A percentile compares a stretch with the other conserved stretches of the same genome.
phyloP scores from a whole-genome alignment of 2,329 filamentous ascomycete genomes.

The Penicillium psychrosexuale region DNA sequence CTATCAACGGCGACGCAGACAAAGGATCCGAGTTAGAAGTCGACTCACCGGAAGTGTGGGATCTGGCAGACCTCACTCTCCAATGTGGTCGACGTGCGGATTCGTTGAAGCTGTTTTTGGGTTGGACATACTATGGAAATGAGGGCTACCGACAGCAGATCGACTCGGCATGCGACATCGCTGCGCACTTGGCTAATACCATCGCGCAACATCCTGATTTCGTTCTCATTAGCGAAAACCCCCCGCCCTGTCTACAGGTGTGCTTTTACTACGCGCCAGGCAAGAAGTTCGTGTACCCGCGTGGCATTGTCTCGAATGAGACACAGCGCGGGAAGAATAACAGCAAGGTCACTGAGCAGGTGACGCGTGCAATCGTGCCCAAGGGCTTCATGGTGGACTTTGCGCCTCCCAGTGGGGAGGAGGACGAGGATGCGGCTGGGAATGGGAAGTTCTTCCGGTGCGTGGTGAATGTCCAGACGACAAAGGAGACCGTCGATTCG shows the following conservation, averaged over 20 bases:
- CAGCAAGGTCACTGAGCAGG: conserved; percentile 53
- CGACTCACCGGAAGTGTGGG: conserved; percentile 65
- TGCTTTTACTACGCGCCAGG: conserved; percentile 82
- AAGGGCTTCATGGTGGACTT: conserved; percentile 69
- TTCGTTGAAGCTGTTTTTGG: conserved; percentile 78
- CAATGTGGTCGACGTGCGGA: conserved; percentile 90
- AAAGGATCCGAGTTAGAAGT: conserved; percentile 24
- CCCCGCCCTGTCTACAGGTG: conserved; percentile 85
- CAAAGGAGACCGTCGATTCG: conserved; percentile 59
- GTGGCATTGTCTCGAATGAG: conserved; percentile 34
- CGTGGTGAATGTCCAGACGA: conserved; percentile 64
- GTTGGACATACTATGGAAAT: conserved; percentile 85
- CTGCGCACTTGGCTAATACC: conserved; percentile 63
- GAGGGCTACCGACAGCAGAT: conserved; percentile 68
- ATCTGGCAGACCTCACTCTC: conserved; percentile 86
- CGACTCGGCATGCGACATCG: conserved; percentile 69
- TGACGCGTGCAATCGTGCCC: conserved; percentile 54
- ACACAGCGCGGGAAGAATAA: conserved; percentile 47
- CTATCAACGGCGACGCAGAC: conserved; percentile 19
- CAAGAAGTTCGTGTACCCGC: conserved; percentile 47
- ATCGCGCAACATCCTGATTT: conserved; percentile 60
- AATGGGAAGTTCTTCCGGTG: conserved; percentile 66
- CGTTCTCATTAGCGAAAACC: conserved; percentile 68
- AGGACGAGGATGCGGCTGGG: conserved; percentile 49
- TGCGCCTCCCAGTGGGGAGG: conserved; percentile 52